These are phyloP conservation scores for Colletotrichum higginsianum DNA, from an alignment of 2,329 filamentous ascomycete genomes.

Conservation along the genomic window DNA sequence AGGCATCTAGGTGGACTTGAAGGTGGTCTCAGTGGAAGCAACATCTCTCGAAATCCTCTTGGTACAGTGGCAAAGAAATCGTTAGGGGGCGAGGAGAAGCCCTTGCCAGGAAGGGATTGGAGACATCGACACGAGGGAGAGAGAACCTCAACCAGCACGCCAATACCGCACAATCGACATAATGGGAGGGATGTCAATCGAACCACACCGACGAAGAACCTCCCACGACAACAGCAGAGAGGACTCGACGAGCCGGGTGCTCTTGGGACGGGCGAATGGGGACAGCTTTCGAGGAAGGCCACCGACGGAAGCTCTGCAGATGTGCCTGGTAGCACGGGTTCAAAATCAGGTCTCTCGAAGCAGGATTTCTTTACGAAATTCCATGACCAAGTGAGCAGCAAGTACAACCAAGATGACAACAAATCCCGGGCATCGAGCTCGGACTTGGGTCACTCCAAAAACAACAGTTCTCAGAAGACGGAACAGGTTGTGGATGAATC, in stretches of 20 bases:
- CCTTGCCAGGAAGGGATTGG: constrained; percentile 18
- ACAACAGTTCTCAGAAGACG: not conserved
- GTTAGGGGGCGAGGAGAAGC: constrained; percentile 20
- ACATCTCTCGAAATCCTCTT: not conserved
- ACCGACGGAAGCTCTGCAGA: not conserved
- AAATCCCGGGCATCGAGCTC: not conserved
- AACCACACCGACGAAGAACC: not conserved
- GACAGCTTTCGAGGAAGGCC: constrained; percentile 21
- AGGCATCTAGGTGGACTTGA: not conserved
- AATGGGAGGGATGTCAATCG: not conserved
- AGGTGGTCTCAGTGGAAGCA: not conserved
- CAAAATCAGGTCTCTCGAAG: not conserved
- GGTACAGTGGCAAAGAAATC: not conserved
- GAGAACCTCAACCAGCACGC: constrained; percentile 11
- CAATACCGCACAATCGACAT: constrained; percentile 31
- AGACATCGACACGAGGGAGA: constrained; percentile 23
- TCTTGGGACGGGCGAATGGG: constrained; percentile 5
- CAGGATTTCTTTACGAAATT: constrained; percentile 27
- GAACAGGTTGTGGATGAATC: constrained; percentile 7
- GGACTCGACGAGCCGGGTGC: not conserved
- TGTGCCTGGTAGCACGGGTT: not conserved
- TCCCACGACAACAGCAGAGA: not conserved
- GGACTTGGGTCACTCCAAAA: not conserved
- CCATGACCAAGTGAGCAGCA: constrained; percentile 18
- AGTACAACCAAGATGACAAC: not conserved